Conservation (phyloP, 345 rosid genomes). For the Gossypium raimondii region DNA sequence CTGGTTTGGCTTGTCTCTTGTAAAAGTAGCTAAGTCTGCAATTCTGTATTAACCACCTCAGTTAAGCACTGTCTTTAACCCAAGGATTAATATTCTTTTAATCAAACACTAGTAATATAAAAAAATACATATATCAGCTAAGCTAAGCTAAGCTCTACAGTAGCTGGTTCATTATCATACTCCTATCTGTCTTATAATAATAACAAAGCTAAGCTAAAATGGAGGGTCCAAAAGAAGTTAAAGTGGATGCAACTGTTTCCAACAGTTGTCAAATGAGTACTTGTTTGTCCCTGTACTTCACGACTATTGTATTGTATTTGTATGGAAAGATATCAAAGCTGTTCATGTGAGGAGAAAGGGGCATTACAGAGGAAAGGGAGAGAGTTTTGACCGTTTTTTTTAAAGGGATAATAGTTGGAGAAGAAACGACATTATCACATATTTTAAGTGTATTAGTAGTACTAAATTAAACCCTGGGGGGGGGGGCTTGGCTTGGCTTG, state of each 20-base stretch:
- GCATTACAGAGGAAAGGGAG: background rate
- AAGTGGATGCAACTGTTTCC: background rate
- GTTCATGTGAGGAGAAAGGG: background rate
- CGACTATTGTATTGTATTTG: background rate
- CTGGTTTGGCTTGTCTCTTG: slow-evolving; percentile 14
- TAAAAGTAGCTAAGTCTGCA: background rate
- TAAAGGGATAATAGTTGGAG: too few relatives aligned
- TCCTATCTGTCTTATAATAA: background rate
- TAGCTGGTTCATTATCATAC: background rate
- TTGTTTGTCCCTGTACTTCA: background rate
- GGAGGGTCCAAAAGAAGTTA: background rate
- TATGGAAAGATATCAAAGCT: background rate
- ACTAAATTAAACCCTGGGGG: background rate
- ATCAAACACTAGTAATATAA: background rate
- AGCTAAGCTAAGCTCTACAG: background rate
- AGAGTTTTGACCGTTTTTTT: too few relatives aligned
- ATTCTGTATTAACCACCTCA: background rate
- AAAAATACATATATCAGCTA: background rate
- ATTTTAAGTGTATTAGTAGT: background rate
- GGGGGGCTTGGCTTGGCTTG: slow-evolving; percentile 1
- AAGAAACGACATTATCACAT: too few relatives aligned
- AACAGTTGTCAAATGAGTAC: background rate
- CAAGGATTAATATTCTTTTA: background rate
- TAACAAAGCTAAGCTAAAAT: background rate
- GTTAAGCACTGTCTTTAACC: background rate